Evolutionary conservation across 2,329 filamentous ascomycete species (phyloP), one percentile per base, ranked within the genome.

Genomic region (Xylariomycetidae sp.): DNA sequence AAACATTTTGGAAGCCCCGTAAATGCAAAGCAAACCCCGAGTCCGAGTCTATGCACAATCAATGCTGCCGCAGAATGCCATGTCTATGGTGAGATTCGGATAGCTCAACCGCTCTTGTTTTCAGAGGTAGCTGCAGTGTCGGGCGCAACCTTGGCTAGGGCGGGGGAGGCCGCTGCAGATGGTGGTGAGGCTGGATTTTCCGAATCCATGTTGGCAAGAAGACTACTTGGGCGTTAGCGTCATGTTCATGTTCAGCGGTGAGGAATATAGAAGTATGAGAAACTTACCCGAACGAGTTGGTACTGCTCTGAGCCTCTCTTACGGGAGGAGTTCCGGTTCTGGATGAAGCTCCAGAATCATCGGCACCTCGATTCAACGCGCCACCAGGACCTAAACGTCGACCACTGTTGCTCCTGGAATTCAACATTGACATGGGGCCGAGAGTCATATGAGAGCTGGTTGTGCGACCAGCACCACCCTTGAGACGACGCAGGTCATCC

Each of bases 201-300:
- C 17, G 52, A 53, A 48, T 69, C 70, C 76, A 70, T 74, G 53
- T 67, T 77, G 51, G 73, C 75, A 42, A 80, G 65, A 44, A 77
- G 63, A 56, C 75, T 79, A 42, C 6, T 19, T 4, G 8, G 12
- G 17, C 15, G 53, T 67, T 53, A 66, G 57, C 31, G 47, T 31
- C 18, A 18, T 14, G 12, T 4, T 6, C 5, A 25, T 23, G 8
- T 22, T 19, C n/a, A 11, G 12, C 6, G 2, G 6, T 16, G 12
- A n/a, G 5, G 11, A 6, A 14, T 9, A 20, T 23, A 4, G 27
- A n/a, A n/a, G 28, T 4, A 3, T 25, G 14, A 17, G 6, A 13
- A 31, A 52, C 83, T 73, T 79, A 96, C 89, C 88, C 90, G 70
- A 95, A 98, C 50, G 89, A 83, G 70, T 98, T 98, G 49, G 82